These are phyloP conservation scores for Peronosclerospora sorghi DNA, from an alignment of 352 stramenopile species.

Conservation along the genomic window DNA sequence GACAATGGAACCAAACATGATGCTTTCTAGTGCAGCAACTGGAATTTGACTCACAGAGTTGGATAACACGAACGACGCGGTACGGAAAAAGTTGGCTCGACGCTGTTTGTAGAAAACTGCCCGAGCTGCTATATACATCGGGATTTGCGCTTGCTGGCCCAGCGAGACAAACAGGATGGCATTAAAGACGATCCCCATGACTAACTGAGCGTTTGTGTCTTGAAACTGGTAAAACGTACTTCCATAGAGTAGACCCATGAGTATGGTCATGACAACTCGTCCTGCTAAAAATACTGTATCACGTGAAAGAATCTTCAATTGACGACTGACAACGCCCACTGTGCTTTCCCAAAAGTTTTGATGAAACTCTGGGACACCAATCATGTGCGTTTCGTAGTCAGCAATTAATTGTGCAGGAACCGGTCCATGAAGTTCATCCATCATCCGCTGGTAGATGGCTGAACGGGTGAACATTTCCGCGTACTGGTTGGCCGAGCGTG, in stretches of 20 bases:
- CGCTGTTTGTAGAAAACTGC: conserved; percentile 73
- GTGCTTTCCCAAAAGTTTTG: conserved; percentile 21
- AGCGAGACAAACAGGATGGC: conserved; percentile 57
- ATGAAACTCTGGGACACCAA: conserved; percentile 31
- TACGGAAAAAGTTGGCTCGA: conserved; percentile 66
- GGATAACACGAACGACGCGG: conserved; percentile 48
- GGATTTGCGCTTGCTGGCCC: conserved; percentile 48
- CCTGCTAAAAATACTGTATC: conserved; percentile 23
- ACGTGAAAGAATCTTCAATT: conserved; percentile 26
- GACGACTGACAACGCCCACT: conserved; percentile 17
- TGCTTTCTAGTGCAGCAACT: conserved; percentile 30
- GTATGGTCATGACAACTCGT: conserved; percentile 19
- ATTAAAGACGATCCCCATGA: conserved; percentile 68
- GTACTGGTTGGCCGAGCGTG: conserved; percentile 17
- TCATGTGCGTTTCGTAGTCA: conserved; percentile 69
- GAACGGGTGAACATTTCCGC: conserved; percentile 12
- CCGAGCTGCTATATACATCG: conserved; percentile 43
- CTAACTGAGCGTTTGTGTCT: conserved; percentile 17
- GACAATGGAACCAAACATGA: conserved; percentile 64
- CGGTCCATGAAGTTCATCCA: conserved; percentile 6
- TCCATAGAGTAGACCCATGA: conserved; percentile 31
- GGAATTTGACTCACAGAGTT: conserved; percentile 24
- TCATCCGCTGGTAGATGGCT: conserved; percentile 5
- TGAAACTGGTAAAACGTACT: conserved; percentile 33
- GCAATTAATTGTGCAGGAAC: conserved; percentile 3